Evolutionary conservation across 306 rosid genomes (phyloP).

Genomic region (Rosa lucieae): DNA sequence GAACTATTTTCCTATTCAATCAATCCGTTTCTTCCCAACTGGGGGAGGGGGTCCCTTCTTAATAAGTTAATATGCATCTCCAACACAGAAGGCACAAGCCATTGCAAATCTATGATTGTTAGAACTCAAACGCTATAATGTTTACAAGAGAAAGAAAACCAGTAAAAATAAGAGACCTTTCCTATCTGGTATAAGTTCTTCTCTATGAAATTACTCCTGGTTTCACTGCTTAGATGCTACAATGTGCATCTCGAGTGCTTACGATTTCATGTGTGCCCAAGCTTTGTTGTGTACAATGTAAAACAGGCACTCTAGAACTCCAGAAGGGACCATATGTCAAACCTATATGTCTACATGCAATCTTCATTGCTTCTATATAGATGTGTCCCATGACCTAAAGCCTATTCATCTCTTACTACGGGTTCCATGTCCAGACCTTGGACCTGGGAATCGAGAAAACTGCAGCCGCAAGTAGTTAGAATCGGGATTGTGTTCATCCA

Average conservation of each 20-base stretch:
- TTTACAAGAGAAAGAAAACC: not conserved
- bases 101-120: not conserved
- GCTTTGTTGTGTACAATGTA: conserved; percentile 14
- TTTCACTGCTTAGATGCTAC: conserved; percentile 27
- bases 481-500: conserved; percentile 67
- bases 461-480: conserved; percentile 78
- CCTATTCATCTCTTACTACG: conserved; percentile 66
- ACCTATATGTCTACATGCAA: conserved; percentile 15
- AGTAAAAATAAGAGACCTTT: conserved; percentile 20
- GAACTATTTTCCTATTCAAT: not conserved
- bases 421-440: conserved; percentile 60
- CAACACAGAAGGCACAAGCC: not conserved
- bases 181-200: conserved; percentile 19
- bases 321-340: conserved; percentile 12
- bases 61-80: not conserved
- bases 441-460: conserved; percentile 91
- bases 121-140: not conserved
- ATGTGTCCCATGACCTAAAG: conserved; percentile 17
- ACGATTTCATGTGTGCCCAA: conserved; percentile 18
- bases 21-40: not conserved
- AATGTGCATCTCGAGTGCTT: conserved; percentile 34
- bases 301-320: conserved; percentile 23
- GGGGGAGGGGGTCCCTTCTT: not conserved
- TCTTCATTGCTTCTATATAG: conserved; percentile 27
- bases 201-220: conserved; percentile 18